Evolutionary conservation across 2,329 filamentous ascomycete genomes (phyloP), one percentile per base, ranked within the genome.

Genomic region (Fusarium sp.): DNA sequence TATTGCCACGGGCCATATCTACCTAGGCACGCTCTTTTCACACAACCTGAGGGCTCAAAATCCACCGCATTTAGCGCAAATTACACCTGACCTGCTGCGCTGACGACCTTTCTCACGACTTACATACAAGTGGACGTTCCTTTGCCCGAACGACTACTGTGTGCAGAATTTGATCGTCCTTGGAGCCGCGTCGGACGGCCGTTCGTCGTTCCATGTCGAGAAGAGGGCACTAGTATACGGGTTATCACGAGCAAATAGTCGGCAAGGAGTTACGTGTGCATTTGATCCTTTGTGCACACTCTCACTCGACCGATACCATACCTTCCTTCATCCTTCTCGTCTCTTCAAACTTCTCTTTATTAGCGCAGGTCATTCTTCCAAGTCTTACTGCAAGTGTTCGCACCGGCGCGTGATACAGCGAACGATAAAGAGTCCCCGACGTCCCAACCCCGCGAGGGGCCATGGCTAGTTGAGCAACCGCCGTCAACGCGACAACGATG

Each of bases 391-490:
- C 53, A 46, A 54, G 25, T 55, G 46, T 46, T 57, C 51, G 27
- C 46, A 46, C 16, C 68, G 54, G 67, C 54, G 57, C 61, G 55
- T 63, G 53, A 68, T 58, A 37, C 46, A 53, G 57, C 60, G 46
- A 55, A 46, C 66, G 68, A 73, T 47, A 47, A 57, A 58, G 37
- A 57, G 49, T 54, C 34, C 53, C 63, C 53, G 65, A 51, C 58
- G 51, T 60, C 69, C 68, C 41, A 55, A 68, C 52, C 57, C 65
- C 51, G 37, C 34, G 64, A 66, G 72, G 73, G 76, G 75, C 72
- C 77, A 80, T 80, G 78, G 78, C 78, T 74, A 76, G 71, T 75
- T 79, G 73, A 79, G 58, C 66, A 72, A 69, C 68, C 61, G 57
- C 61, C 65, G 64, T 72, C 75, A 69, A 75, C 72, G 74, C 69